A percentile compares a stretch with the other conserved stretches of the same genome.
Evolutionary conservation across 257 asterid genomes (phyloP).

Genomic region (Scutellaria baicalensis): DNA sequence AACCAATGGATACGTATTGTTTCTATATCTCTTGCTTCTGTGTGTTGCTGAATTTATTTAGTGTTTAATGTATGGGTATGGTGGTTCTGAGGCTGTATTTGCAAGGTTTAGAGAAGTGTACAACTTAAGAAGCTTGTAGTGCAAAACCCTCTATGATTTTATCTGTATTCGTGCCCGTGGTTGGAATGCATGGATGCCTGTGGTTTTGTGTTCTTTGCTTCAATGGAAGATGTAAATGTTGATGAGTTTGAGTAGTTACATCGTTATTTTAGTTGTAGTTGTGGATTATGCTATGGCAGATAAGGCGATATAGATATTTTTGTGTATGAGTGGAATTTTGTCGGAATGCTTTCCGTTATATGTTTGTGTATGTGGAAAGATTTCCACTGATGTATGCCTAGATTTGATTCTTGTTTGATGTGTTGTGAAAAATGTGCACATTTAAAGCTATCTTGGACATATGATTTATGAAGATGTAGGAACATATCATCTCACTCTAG

Average conservation of each 20-base stretch:
- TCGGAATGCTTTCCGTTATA: neutral
- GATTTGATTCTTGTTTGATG: neutral
- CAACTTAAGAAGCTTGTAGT: conserved; percentile 10
- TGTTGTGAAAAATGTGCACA: neutral
- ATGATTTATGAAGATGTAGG: neutral
- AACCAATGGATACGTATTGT: neutral
- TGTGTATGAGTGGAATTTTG: conserved; percentile 4
- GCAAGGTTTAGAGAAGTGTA: neutral
- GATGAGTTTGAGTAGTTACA: neutral
- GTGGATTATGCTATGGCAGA: neutral
- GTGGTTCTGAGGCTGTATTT: conserved; percentile 14
- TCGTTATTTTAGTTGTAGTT: neutral
- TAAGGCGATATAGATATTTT: neutral
- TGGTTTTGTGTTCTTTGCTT: neutral
- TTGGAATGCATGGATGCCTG: neutral
- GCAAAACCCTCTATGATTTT: neutral
- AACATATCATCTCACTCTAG: neutral
- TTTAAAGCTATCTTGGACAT: neutral
- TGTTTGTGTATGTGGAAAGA: neutral
- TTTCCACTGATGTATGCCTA: neutral
- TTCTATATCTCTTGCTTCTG: neutral
- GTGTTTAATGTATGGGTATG: neutral
- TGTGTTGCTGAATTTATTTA: neutral
- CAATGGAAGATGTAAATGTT: neutral
- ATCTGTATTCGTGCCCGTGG: neutral